phyloP scores from a whole-genome alignment of 805 yeast species.

The Metschnikowia proteae region DNA sequence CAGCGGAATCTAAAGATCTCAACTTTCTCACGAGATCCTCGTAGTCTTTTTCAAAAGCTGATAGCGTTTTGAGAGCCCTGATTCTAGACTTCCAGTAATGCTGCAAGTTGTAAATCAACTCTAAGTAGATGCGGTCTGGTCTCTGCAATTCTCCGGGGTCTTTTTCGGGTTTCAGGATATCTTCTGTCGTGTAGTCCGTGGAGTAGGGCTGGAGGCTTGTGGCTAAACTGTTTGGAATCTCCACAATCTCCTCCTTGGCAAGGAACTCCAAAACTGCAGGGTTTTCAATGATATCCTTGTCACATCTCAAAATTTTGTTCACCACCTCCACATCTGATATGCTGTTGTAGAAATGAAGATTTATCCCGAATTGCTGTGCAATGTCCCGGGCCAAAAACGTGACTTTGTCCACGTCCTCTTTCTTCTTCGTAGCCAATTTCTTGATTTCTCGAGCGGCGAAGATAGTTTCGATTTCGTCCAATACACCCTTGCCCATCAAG shows the following conservation, averaged over 20 bases:
- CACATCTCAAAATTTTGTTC: slow-evolving; percentile 69
- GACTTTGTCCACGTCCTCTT: slow-evolving; percentile 44
- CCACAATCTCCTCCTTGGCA: slow-evolving; percentile 67
- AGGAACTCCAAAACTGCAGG: slow-evolving; percentile 81
- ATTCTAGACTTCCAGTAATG: slow-evolving; percentile 92
- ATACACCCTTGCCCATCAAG: slow-evolving; percentile 56
- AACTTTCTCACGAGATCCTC: slow-evolving; percentile 65
- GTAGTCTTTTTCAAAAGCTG: slow-evolving; percentile 76
- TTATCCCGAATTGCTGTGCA: slow-evolving; percentile 93
- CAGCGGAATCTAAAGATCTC: slow-evolving; percentile 57
- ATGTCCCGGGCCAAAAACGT: slow-evolving; percentile 66
- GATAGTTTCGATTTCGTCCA: slow-evolving; percentile 57
- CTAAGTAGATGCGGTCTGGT: slow-evolving; percentile 81
- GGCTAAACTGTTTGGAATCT: slow-evolving; percentile 66
- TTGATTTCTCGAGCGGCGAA: slow-evolving; percentile 56
- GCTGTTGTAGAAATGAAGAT: slow-evolving; percentile 71
- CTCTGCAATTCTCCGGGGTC: slow-evolving; percentile 77
- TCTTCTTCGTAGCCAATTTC: slow-evolving; percentile 41
- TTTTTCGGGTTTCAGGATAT: slow-evolving; percentile 45
- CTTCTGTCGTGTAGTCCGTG: slow-evolving; percentile 53
- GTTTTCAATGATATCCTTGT: slow-evolving; percentile 63
- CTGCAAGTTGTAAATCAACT: slow-evolving; percentile 75
- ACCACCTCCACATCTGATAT: slow-evolving; percentile 64
- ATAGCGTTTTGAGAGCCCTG: slow-evolving; percentile 69
- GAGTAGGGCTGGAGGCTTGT: slow-evolving; percentile 79